Conservation (phyloP, 257 asterid species). For the Marsdenia floribunda region DNA sequence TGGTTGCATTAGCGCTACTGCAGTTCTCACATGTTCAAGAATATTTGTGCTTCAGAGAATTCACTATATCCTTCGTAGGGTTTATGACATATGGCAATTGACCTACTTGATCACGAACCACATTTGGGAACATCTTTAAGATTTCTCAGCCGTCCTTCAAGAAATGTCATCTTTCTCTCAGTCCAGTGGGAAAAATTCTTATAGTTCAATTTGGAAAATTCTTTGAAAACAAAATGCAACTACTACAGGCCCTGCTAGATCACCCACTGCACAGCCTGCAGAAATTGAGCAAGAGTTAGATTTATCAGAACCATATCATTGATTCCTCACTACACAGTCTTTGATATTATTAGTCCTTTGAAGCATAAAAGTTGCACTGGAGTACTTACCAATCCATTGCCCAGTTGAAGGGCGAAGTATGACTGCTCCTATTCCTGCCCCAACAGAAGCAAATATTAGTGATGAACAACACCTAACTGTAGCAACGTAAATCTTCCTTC, state of each 20-base stretch:
- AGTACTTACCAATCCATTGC: conserved; percentile 79
- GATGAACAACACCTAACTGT: conserved; percentile 64
- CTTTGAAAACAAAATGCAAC: conserved; percentile 51
- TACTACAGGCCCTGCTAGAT: conserved; percentile 67
- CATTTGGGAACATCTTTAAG: not conserved
- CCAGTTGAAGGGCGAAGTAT: conserved; percentile 70
- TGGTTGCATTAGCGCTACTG: not conserved
- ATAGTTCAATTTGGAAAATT: conserved; percentile 32
- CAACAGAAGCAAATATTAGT: conserved; percentile 73
- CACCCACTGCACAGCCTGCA: conserved; percentile 83
- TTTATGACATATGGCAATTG: not conserved
- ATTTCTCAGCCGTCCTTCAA: not conserved
- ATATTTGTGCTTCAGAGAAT: not conserved
- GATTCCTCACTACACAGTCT: not conserved
- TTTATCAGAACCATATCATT: conserved; percentile 2
- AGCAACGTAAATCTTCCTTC: conserved; percentile 45
- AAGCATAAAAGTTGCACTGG: not conserved
- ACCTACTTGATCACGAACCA: not conserved
- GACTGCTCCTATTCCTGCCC: conserved; percentile 80
- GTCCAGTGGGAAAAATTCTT: conserved; percentile 2
- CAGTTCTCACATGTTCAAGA: not conserved
- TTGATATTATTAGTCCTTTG: not conserved
- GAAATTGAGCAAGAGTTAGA: not conserved
- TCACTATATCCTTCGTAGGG: not conserved
- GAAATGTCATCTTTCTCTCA: not conserved